Base-by-base conservation (phyloP, 2,329 filamentous ascomycete genomes). In the Penicillium decumbens region DNA sequence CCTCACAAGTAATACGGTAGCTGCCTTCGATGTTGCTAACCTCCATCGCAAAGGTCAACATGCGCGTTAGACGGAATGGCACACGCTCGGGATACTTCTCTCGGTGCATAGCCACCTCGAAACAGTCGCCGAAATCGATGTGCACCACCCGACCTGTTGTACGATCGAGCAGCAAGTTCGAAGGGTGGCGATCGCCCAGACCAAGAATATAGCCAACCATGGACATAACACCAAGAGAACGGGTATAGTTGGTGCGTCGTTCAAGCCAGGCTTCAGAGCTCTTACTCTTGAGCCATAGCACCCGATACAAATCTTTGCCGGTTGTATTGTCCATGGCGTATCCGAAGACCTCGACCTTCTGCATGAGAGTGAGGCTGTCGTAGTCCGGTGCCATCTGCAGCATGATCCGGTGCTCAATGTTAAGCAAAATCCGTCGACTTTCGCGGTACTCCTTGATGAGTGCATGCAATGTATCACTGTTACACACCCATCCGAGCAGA, bases 131-230 rank as follows among this genome's bases (percentile, higher is more conserved):
- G 64, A 98, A 98, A 76, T 99, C 93, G 62, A 98, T 97, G 68
- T 99, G 93, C 58, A 98, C 86, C 55, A 98, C 93, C 76, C 95
- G 95, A 66, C 93, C 93, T 1, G 92, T 97, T 53, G 95, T 84
- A 33, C 90, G 87, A 70, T 98, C 93, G 35, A 99, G 85, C 87
- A 98, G 95, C 64, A 99, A 75, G 70, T 99, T 99, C 53, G 90
- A 96, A 32, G 95, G 95, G 73, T 99, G 93, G 41, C 95, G 85
- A 74, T 99, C 93, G 47, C 93, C 93, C 12, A 99, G 78, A 52
- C 93, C 95, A 20, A 99, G 83, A 57, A 99, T 97, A 71, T 99
- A 99, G 56, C 93, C 93, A n/a, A 97, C 93, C 90, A 99, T 98
- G n/a, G 90, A 96, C 93, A 98, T 99, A 63, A 98, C 93, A 61